Evolutionary conservation across 2,329 filamentous ascomycete species (phyloP), one percentile per base, ranked within the genome.

Genomic region (Alternaria sp.): DNA sequence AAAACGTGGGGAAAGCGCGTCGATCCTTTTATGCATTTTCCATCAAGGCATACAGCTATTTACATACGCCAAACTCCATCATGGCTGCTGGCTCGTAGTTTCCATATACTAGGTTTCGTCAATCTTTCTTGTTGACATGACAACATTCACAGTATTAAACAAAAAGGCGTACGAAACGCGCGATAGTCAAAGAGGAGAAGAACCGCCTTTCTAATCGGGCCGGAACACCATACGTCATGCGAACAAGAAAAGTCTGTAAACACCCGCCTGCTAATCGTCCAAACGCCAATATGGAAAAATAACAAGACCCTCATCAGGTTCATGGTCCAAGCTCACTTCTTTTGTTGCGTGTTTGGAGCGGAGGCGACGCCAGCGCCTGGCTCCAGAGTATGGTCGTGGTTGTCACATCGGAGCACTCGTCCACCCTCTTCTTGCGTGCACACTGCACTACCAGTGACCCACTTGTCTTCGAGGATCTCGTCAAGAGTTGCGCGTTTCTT

Each of bases 321-420:
- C 49, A 16, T 30, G 45, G 28, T 36, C 50, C 8, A 14, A 41
- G 58, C 53, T 75, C 71, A 77, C 67, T 77, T 76, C 73, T 78
- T 75, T 56, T 74, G 73, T 56, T 76, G 74, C 10, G 74, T 74
- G 22, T 65, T 68, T 6, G 76, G 69, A 18, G 74, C 70, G 16
- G 75, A 76, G 20, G 60, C 61, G 25, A 61, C 68, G 27, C 74
- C 74, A 16, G 74, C 71, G 20, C 80, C 80, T 36, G 92, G 92
- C 77, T 97, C 93, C 38, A 98, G 84, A 12, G 94, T 89, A 75
- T 99, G 95, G 1, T 86, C 89, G 78, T 99, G 95, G 52, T 92
- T 90, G 10, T 88, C 85, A 2, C 91, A 92, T 49, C 86, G 88
- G 60, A 92, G 83, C 16, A 97, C 86, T 49, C 85, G 84, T 1